Conservation (phyloP, 75 land plant species). For the Selaginella moellendorffii region DNA sequence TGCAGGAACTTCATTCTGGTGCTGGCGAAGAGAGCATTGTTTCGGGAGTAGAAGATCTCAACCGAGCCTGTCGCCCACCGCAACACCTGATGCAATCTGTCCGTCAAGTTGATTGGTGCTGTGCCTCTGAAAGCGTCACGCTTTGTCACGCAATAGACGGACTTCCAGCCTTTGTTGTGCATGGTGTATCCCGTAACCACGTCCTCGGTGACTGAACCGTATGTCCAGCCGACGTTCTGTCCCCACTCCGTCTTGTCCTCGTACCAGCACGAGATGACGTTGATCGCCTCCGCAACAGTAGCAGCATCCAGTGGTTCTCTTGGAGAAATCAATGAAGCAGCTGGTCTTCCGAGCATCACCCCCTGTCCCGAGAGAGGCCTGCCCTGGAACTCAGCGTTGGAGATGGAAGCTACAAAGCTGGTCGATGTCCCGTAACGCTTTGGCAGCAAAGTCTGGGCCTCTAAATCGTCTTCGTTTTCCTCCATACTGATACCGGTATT, state of each 20-base stretch:
- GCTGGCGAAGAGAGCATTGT: slow-evolving; percentile 41
- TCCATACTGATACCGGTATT: not conserved
- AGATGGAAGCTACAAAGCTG: slow-evolving; percentile 27
- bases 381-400: slow-evolving; percentile 43
- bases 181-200: slow-evolving; percentile 70
- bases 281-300: slow-evolving; percentile 45
- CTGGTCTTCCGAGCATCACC: slow-evolving; percentile 33
- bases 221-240: slow-evolving; percentile 48
- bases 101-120: slow-evolving; percentile 70
- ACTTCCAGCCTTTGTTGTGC: slow-evolving; percentile 57
- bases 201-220: slow-evolving; percentile 69
- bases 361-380: slow-evolving; percentile 38
- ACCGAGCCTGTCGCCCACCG: slow-evolving; percentile 67
- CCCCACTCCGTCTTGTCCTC: slow-evolving; percentile 65
- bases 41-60: slow-evolving; percentile 62
- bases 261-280: slow-evolving; percentile 45
- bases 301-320: slow-evolving; percentile 30
- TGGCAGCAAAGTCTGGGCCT: not conserved
- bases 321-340: slow-evolving; percentile 31
- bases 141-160: slow-evolving; percentile 54
- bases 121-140: slow-evolving; percentile 66
- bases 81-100: slow-evolving; percentile 31
- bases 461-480: not conserved
- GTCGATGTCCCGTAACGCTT: slow-evolving; percentile 33
- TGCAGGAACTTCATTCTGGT: slow-evolving; percentile 42